Evolutionary conservation across 2,329 filamentous ascomycete species (phyloP).

Genomic region (Colletotrichum kahawae): DNA sequence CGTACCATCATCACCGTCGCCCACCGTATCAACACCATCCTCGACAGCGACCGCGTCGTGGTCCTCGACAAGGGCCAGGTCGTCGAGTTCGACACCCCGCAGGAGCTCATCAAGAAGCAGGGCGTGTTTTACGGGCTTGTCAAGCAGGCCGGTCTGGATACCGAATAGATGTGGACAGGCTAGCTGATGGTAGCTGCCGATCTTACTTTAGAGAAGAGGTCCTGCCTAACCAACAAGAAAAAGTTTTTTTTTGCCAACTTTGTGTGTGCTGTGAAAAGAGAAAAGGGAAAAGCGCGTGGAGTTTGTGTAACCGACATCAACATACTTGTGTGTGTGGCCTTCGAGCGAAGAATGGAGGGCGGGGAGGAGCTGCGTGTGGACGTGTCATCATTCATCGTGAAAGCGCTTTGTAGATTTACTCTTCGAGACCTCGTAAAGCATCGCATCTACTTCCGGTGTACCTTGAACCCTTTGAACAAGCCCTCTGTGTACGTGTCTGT

Average conservation of each 20-base stretch:
- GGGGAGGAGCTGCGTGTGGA: neutral
- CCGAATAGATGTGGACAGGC: slow-evolving; percentile 32
- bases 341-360: neutral
- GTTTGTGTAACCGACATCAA: neutral
- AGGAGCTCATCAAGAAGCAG: slow-evolving; percentile 74
- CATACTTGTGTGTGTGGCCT: neutral
- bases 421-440: neutral
- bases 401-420: slow-evolving; percentile 9
- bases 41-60: slow-evolving; percentile 87
- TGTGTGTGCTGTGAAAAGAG: neutral
- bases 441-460: neutral
- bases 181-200: neutral
- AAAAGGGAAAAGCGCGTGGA: slow-evolving; percentile 1
- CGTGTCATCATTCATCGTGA: neutral
- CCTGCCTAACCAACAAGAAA: neutral
- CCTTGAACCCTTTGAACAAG: neutral
- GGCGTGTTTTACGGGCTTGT: slow-evolving; percentile 90
- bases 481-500: neutral
- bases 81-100: slow-evolving; percentile 89
- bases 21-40: slow-evolving; percentile 96
- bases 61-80: slow-evolving; percentile 92
- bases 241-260: neutral
- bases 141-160: slow-evolving; percentile 81
- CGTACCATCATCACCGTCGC: slow-evolving; percentile 98
- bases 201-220: neutral